A percentile compares a stretch with the other conserved stretches of the same genome.
phyloP scores from a whole-genome alignment of 2,329 filamentous ascomycete species.

The Cytospora piceicola region DNA sequence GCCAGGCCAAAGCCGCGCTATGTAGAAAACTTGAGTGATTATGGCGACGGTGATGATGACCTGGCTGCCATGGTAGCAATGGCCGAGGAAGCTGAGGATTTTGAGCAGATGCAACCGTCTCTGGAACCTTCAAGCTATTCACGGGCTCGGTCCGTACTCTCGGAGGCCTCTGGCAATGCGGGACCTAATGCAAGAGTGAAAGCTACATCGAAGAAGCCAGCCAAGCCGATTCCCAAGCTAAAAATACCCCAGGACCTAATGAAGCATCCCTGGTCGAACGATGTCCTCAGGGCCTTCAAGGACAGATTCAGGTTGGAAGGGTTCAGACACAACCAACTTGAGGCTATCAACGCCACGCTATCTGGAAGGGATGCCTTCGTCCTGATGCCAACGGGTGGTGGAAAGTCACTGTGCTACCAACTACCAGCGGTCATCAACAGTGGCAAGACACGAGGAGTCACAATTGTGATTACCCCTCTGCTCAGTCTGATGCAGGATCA shows the following conservation, averaged over 20 bases:
- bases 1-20: constrained; percentile 31
- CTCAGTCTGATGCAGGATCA: constrained; percentile 98
- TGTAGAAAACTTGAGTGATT: constrained; percentile 40
- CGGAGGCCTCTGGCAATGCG: constrained; percentile 55
- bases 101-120: constrained; percentile 49
- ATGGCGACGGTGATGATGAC: constrained; percentile 46
- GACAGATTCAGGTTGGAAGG: constrained; percentile 82
- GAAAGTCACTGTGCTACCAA: constrained; percentile 97
- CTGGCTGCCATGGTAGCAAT: constrained; percentile 55
- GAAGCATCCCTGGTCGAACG: constrained; percentile 79
- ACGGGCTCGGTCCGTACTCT: constrained; percentile 45
- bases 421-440: constrained; percentile 82
- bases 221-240: constrained; percentile 38
- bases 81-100: constrained; percentile 55
- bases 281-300: constrained; percentile 80
- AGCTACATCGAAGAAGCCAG: constrained; percentile 37
- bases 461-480: constrained; percentile 91
- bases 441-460: constrained; percentile 83
- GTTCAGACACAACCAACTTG: constrained; percentile 88
- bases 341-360: constrained; percentile 94
- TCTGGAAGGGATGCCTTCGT: constrained; percentile 89
- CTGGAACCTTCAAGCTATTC: constrained; percentile 33
- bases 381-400: constrained; percentile 96
- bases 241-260: constrained; percentile 58
- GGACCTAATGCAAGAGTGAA: constrained; percentile 40